Evolutionary conservation across 1,284 basidiomycete genomes (phyloP).

Genomic region (Moniliophthora roreri): DNA sequence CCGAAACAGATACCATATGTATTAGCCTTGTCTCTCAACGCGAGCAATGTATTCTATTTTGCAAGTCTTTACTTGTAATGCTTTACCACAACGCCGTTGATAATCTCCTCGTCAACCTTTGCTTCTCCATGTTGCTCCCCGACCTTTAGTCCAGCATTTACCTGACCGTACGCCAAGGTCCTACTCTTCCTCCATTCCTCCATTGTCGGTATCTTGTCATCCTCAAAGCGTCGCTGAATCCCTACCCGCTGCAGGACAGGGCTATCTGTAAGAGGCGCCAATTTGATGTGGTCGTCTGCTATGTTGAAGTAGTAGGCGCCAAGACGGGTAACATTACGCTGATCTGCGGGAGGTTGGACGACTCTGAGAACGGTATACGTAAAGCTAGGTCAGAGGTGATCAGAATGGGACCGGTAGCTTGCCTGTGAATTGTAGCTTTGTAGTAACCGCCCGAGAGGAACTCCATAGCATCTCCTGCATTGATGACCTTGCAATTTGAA

Average conservation of each 20-base stretch:
- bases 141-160: slow-evolving; percentile 23
- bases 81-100: slow-evolving; percentile 47
- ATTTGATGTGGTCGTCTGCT: slow-evolving; percentile 34
- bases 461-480: slow-evolving; percentile 47
- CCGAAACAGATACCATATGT: no score
- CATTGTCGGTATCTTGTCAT: slow-evolving; percentile 35
- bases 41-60: slow-evolving; percentile 13
- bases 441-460: slow-evolving; percentile 51
- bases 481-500: slow-evolving; percentile 29
- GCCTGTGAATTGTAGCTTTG: slow-evolving; percentile 40
- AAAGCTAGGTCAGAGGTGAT: background rate
- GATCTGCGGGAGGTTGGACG: slow-evolving; percentile 46
- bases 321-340: slow-evolving; percentile 42
- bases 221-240: slow-evolving; percentile 26
- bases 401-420: background rate
- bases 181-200: slow-evolving; percentile 34
- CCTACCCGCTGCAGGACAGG: slow-evolving; percentile 37
- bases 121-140: slow-evolving; percentile 28
- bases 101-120: slow-evolving; percentile 42
- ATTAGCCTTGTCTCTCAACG: background rate
- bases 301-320: slow-evolving; percentile 54
- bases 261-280: slow-evolving; percentile 38
- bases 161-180: slow-evolving; percentile 34
- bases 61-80: slow-evolving; percentile 53
- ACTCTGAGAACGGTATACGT: slow-evolving; percentile 36